Conservation (phyloP, 176 grass and related monocot species). For the Lolium multiflorum region DNA sequence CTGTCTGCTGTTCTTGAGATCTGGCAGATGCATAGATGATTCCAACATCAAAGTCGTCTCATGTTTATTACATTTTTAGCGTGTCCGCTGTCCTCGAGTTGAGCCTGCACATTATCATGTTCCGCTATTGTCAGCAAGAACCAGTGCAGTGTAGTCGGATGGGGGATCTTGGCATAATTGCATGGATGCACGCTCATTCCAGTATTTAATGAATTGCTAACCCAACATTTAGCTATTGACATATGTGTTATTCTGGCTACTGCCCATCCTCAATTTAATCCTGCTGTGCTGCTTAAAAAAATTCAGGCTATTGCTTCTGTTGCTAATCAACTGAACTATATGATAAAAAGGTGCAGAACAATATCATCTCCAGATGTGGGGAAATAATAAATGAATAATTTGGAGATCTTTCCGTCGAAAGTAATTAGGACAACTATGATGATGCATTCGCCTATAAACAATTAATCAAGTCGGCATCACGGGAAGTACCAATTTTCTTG, state of each 20-base stretch:
- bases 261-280: background rate
- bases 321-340: background rate
- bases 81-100: background rate
- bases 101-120: constrained; percentile 10
- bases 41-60: background rate
- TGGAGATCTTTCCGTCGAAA: background rate
- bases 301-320: no score
- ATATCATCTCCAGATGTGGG: background rate
- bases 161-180: background rate
- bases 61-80: background rate
- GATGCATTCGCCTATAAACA: no score
- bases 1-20: constrained; percentile 30
- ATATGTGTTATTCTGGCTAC: background rate
- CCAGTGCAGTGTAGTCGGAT: background rate
- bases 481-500: no score
- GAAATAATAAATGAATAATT: background rate
- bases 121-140: constrained; percentile 13
- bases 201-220: background rate
- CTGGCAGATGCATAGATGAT: background rate
- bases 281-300: no score
- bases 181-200: background rate
- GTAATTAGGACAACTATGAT: no score
- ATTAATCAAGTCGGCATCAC: no score
- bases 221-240: background rate
- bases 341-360: background rate